phyloP scores from a whole-genome alignment of 805 yeast genomes.

The Yarrowia sp. region DNA sequence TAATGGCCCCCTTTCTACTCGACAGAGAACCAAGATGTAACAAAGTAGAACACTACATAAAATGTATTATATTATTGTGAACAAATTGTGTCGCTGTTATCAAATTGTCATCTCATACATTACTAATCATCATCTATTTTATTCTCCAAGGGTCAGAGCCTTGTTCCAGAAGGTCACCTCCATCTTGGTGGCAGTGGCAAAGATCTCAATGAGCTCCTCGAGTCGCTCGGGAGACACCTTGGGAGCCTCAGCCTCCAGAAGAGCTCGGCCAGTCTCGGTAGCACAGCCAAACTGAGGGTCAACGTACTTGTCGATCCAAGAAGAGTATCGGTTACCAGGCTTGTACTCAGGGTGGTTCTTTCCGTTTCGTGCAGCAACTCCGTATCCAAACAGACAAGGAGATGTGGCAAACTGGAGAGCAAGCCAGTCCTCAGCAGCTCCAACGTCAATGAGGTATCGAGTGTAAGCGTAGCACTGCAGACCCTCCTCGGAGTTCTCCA shows the following conservation, averaged over 20 bases:
- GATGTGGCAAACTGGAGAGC: constrained; percentile 72
- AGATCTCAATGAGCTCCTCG: constrained; percentile 62
- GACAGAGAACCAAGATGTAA: constrained; percentile 8
- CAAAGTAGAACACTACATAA: not conserved
- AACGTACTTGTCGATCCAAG: constrained; percentile 70
- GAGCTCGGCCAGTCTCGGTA: constrained; percentile 57
- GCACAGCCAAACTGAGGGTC: constrained; percentile 65
- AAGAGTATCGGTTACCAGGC: constrained; percentile 46
- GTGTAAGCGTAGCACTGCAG: constrained; percentile 67
- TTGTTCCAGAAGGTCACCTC: constrained; percentile 74
- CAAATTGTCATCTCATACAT: not conserved
- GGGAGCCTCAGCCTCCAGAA: constrained; percentile 56
- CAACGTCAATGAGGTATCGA: constrained; percentile 62
- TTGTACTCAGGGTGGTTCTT: constrained; percentile 46
- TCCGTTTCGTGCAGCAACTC: constrained; percentile 58
- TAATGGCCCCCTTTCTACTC: constrained; percentile 25
- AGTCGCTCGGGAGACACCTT: constrained; percentile 56
- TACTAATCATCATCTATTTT: not conserved
- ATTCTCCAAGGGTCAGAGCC: constrained; percentile 40
- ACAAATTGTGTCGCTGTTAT: too few species aligned
- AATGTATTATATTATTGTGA: not conserved
- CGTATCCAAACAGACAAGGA: constrained; percentile 79
- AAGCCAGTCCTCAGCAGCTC: constrained; percentile 63
- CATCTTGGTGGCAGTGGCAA: constrained; percentile 62
- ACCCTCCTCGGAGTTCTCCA: constrained; percentile 58